Conservation (phyloP, 805 yeast genomes). For the Brettanomyces anomalus region DNA sequence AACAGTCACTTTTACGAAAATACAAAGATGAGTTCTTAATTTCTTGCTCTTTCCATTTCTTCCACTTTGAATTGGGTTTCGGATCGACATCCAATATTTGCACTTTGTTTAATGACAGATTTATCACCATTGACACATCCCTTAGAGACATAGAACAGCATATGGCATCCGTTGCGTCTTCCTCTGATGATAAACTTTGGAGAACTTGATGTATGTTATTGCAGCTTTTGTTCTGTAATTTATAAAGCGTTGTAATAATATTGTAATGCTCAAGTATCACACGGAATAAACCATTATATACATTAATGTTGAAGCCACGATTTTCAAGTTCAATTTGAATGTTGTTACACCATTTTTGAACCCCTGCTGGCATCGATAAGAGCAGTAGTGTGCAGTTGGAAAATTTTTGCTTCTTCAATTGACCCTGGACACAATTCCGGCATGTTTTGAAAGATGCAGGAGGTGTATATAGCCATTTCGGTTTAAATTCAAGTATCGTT, state of each 20-base stretch:
- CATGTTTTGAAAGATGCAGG: constrained; percentile 25
- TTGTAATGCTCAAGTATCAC: constrained; percentile 6
- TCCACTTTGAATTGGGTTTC: constrained; percentile 34
- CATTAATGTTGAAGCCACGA: neutral
- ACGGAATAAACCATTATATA: constrained; percentile 2
- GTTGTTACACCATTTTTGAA: constrained; percentile 29
- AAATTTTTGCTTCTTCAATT: constrained; percentile 20
- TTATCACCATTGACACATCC: constrained; percentile 42
- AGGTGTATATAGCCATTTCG: constrained; percentile 42
- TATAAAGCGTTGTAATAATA: constrained; percentile 13
- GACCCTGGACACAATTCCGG: constrained; percentile 36
- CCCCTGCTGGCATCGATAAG: constrained; percentile 19
- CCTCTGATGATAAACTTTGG: constrained; percentile 21
- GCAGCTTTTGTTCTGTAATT: constrained; percentile 27
- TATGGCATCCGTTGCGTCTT: constrained; percentile 34
- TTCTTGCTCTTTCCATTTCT: constrained; percentile 32
- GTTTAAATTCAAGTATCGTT: constrained; percentile 35
- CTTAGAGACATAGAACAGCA: constrained; percentile 41
- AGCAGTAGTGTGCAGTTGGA: constrained; percentile 35
- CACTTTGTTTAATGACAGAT: constrained; percentile 19
- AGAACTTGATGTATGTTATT: constrained; percentile 24
- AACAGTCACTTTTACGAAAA: constrained; percentile 1
- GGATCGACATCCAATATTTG: constrained; percentile 41
- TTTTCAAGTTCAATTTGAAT: constrained; percentile 7
- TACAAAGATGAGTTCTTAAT: constrained; percentile 7